Evolutionary conservation across 257 asterid genomes (phyloP), one percentile per base, ranked within the genome.

Genomic region (Fraxinus excelsior): DNA sequence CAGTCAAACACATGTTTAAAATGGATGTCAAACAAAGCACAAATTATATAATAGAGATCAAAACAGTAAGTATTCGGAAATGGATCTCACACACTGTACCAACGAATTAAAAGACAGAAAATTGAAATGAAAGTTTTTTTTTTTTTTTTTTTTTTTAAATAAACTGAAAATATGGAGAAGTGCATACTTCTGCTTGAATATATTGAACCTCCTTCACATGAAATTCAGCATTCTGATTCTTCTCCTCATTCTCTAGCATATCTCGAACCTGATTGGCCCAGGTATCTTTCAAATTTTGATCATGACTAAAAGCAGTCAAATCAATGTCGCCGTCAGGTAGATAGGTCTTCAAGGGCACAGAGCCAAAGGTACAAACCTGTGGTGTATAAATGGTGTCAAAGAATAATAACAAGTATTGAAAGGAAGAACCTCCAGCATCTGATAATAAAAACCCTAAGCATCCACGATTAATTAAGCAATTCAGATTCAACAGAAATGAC

Each of bases 271-370:
- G 80, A 72, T 76, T 62, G 69, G 84, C 84, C 80, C 80, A 76
- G 40, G 81, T 67, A 49, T 80, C 84, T 67, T 76, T 77, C 84
- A 76, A 44, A 40, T 44, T 80, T 62, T 76, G 81, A 58, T 66
- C 74, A 73, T 77, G 68, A 74, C 91, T 82, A 84, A 90, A 87
- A 80, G 85, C 92, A 79, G 92, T 87, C 87, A 90, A 85, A 73
- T 90, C 96, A 46, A 90, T 90, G 86, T 90, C 96, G 5, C 92
- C 96, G 79, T 90, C 96, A 64, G 96, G 96, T 71, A 90, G 88
- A 81, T 90, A 90, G 62, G 96, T 90, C 85, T 89, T 90, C 87
- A 90, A 74, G 14, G 94, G 96, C 64, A 90, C 96, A 73, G 96
- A 90, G 58, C 96, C 96, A 86, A 85, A 89, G 28, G 94, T 85